Percentiles rank a stretch among this genome's conserved stretches.
Evolutionary conservation across 176 grass and related monocot genomes (phyloP).

Genomic region (Eleusine coracana): DNA sequence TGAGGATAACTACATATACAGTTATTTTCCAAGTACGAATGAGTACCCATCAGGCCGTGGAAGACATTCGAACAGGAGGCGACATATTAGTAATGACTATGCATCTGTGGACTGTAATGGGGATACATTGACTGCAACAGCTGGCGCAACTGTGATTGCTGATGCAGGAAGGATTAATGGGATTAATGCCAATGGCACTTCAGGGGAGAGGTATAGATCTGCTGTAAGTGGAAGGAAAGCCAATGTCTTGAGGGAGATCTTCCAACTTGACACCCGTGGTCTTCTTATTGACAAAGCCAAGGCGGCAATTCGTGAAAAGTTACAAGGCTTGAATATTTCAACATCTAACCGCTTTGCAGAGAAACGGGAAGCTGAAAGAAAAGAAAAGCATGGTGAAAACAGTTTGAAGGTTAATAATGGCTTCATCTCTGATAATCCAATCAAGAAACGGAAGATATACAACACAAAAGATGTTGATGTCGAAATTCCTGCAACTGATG

Average conservation of each 20-base stretch:
- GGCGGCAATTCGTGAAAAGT: slow-evolving; percentile 49
- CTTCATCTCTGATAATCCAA: slow-evolving; percentile 35
- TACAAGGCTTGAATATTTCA: slow-evolving; percentile 56
- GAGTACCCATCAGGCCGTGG: slow-evolving; percentile 45
- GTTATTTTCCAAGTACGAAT: slow-evolving; percentile 47
- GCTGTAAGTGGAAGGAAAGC: slow-evolving; percentile 59
- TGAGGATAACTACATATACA: slow-evolving; percentile 50
- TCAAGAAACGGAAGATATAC: slow-evolving; percentile 45
- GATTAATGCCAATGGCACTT: slow-evolving; percentile 40
- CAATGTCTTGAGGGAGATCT: slow-evolving; percentile 61
- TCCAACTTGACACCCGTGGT: slow-evolving; percentile 54
- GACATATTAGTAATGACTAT: slow-evolving; percentile 43
- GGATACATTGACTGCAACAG: slow-evolving; percentile 44
- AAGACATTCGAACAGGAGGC: slow-evolving; percentile 56
- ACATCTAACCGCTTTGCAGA: slow-evolving; percentile 40
- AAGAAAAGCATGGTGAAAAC: slow-evolving; percentile 42
- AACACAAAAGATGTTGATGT: slow-evolving; percentile 39
- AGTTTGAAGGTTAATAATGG: slow-evolving; percentile 47
- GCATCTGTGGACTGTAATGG: slow-evolving; percentile 41
- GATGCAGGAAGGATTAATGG: slow-evolving; percentile 54
- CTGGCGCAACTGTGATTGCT: slow-evolving; percentile 44
- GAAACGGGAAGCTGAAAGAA: slow-evolving; percentile 46
- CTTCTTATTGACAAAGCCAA: slow-evolving; percentile 27
- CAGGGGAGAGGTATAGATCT: slow-evolving; percentile 48
- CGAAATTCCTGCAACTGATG: slow-evolving; percentile 33